Conservation (phyloP, 169 alveolate species). For the Amoebophrya sp. region DNA sequence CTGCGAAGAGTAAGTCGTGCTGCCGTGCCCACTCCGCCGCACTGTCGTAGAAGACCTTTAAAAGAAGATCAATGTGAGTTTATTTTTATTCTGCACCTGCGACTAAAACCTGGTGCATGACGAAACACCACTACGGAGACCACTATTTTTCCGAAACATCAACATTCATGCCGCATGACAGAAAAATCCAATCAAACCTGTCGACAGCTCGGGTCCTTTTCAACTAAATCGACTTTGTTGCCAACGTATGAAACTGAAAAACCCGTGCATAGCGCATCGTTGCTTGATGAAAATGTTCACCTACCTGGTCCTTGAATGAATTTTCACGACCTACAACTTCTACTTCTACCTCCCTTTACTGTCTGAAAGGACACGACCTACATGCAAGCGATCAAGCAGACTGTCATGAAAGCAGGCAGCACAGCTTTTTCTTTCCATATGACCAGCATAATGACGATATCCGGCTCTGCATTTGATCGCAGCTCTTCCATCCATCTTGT, state of each 20-base stretch:
- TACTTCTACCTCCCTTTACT: background rate
- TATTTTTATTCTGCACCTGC: background rate
- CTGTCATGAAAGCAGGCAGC: background rate
- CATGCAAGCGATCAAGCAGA: background rate
- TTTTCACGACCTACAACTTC: background rate
- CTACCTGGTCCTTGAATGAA: background rate
- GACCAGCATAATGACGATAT: slow-evolving; percentile 89
- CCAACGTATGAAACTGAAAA: slow-evolving; percentile 59
- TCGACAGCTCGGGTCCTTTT: slow-evolving; percentile 75
- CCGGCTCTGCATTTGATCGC: slow-evolving; percentile 91
- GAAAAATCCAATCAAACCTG: slow-evolving; percentile 59
- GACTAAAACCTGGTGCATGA: background rate
- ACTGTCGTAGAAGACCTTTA: background rate
- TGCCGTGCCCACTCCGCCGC: background rate
- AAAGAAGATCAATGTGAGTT: background rate
- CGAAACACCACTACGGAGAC: background rate
- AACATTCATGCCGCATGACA: background rate
- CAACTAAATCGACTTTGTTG: slow-evolving; percentile 91
- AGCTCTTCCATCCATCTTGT: slow-evolving; percentile 89
- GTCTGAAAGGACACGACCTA: background rate
- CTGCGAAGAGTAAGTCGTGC: background rate
- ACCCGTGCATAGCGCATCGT: background rate
- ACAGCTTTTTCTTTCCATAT: background rate
- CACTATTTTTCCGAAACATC: background rate
- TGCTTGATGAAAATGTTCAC: too few relatives aligned